These are phyloP conservation scores for Talaromyces thailandensis DNA, from an alignment of 495 filamentous ascomycete genomes.

Conservation along the genomic window DNA sequence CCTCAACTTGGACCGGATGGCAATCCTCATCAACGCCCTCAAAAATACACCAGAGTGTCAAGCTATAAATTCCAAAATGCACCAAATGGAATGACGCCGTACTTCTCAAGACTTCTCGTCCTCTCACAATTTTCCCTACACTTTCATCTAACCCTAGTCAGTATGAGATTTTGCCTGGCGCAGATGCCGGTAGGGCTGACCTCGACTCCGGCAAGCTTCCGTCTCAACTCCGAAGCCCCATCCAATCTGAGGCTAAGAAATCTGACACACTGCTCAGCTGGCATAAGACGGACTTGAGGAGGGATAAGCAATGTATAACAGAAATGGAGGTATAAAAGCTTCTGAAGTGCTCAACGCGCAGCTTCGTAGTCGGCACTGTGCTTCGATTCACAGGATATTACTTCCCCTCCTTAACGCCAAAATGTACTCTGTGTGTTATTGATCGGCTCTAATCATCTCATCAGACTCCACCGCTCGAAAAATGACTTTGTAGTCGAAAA, in stretches of 20 bases:
- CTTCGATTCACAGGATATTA: background rate
- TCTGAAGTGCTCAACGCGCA: background rate
- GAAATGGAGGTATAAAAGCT: background rate
- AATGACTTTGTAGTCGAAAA: no score
- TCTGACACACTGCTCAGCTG: background rate
- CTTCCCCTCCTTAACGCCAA: background rate
- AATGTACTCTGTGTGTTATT: background rate
- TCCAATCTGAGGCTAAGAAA: background rate
- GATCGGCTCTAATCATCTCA: no score
- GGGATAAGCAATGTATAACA: background rate
- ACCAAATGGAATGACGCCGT: conserved; percentile 29
- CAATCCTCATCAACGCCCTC: conserved; percentile 22
- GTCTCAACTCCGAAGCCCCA: background rate
- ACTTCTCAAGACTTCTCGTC: conserved; percentile 20
- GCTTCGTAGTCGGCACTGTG: background rate
- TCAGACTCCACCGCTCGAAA: no score
- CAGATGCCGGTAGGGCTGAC: background rate
- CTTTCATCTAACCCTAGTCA: conserved; percentile 24
- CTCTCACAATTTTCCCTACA: conserved; percentile 31
- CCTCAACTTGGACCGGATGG: conserved; percentile 39
- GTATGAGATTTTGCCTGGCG: conserved; percentile 27
- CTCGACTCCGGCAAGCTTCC: background rate
- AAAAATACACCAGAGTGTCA: conserved; percentile 21
- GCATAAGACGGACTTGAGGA: background rate
- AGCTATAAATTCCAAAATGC: conserved; percentile 11